Percentiles rank a stretch among this genome's conserved stretches.
phyloP scores from a whole-genome alignment of 2,329 filamentous ascomycete genomes.

The Exophiala sp. region DNA sequence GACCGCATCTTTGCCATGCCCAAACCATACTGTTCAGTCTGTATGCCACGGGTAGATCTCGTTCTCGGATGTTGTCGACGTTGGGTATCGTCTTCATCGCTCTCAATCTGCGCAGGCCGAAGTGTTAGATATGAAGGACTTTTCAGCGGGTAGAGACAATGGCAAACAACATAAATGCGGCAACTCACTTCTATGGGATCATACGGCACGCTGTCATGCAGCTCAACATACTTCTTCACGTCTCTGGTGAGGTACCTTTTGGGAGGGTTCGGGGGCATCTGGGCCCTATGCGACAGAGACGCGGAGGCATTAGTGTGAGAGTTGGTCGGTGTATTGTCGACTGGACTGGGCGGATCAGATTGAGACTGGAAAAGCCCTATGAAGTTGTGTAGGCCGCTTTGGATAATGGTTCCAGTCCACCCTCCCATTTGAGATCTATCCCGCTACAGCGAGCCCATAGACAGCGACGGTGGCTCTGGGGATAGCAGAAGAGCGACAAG shows the following conservation, averaged over 20 bases:
- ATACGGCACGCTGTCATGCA: slow-evolving; percentile 9
- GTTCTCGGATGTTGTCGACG: neutral
- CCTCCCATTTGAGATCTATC: neutral
- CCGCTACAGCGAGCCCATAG: neutral
- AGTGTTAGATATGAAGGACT: neutral
- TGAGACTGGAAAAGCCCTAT: neutral
- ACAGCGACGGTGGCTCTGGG: neutral
- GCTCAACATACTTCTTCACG: slow-evolving; percentile 6
- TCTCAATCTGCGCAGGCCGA: slow-evolving; percentile 10
- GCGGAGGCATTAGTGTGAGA: slow-evolving; percentile 15
- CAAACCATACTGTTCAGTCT: neutral
- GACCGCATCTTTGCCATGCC: neutral
- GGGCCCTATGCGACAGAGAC: slow-evolving; percentile 4
- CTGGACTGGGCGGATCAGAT: neutral
- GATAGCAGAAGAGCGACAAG: no score
- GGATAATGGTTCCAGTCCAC: slow-evolving; percentile 1
- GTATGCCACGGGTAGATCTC: neutral
- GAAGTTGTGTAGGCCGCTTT: slow-evolving; percentile 1
- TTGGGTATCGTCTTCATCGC: slow-evolving; percentile 12
- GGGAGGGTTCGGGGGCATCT: slow-evolving; percentile 10
- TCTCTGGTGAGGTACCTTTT: slow-evolving; percentile 6
- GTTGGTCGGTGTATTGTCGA: slow-evolving; percentile 1
- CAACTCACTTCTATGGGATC: slow-evolving; percentile 13
- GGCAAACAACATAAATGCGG: neutral
- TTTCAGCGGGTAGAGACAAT: neutral